Percentiles rank a stretch among this genome's conserved stretches.
Conservation (phyloP, 768 basidiomycete genomes). For the Phlebiopsis flavidoalba region DNA sequence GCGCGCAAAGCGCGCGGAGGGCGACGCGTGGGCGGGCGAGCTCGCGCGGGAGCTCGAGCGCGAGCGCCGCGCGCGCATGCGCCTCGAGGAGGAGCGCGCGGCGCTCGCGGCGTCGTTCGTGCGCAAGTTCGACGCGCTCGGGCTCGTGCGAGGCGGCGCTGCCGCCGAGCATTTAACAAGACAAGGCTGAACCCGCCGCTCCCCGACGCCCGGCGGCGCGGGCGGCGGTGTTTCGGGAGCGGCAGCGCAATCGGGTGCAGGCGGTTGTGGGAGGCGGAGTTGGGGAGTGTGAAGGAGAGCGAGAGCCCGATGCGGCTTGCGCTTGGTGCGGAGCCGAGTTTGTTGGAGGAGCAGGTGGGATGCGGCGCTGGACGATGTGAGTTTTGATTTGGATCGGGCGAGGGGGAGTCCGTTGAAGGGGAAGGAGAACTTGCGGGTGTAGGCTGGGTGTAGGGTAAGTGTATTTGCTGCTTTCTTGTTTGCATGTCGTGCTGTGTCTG, state of each 20-base stretch:
- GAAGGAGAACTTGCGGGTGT: slow-evolving; percentile 3
- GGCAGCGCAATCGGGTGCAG: slow-evolving; percentile 32
- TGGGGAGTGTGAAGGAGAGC: slow-evolving; percentile 30
- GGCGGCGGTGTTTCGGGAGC: slow-evolving; percentile 43
- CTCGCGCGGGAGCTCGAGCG: slow-evolving; percentile 72
- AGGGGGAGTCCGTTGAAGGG: neutral
- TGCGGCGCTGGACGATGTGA: slow-evolving; percentile 24
- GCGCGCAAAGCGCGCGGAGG: slow-evolving; percentile 46
- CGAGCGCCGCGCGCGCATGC: slow-evolving; percentile 57
- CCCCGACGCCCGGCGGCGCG: slow-evolving; percentile 49
- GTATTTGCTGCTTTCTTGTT: neutral
- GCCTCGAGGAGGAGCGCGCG: slow-evolving; percentile 72
- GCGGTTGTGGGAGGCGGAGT: slow-evolving; percentile 21
- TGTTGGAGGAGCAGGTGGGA: slow-evolving; percentile 33
- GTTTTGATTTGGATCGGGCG: slow-evolving; percentile 19
- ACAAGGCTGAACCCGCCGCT: slow-evolving; percentile 43
- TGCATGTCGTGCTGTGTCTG: neutral
- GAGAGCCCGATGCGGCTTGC: slow-evolving; percentile 52
- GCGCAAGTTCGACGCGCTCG: slow-evolving; percentile 73
- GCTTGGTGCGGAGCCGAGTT: slow-evolving; percentile 26
- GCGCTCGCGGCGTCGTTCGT: slow-evolving; percentile 79
- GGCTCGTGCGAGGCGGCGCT: slow-evolving; percentile 34
- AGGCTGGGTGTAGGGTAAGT: neutral
- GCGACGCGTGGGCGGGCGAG: slow-evolving; percentile 69
- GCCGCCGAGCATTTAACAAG: too few species aligned